These are phyloP conservation scores for Solanum etuberosum DNA, from an alignment of 257 asterid species.

Conservation along the genomic window DNA sequence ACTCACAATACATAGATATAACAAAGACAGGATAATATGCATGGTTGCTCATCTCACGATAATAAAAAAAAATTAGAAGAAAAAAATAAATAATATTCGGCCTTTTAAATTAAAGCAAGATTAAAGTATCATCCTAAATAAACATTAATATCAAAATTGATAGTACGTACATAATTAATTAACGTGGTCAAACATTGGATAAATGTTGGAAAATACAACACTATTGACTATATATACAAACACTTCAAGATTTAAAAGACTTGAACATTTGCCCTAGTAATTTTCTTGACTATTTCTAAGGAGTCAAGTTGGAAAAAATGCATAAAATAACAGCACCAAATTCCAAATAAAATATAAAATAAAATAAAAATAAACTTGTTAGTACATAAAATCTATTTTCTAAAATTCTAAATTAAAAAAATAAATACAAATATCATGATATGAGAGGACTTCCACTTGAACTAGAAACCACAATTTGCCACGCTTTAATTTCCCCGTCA, in stretches of 20 bases:
- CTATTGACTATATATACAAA: background rate
- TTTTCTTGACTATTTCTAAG: background rate
- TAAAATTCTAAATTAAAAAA: background rate
- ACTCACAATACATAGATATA: background rate
- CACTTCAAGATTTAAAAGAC: background rate
- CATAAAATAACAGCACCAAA: background rate
- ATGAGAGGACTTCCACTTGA: background rate
- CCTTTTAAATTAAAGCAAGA: background rate
- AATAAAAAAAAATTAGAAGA: too few relatives aligned
- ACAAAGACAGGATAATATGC: too few relatives aligned
- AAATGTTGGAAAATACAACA: background rate
- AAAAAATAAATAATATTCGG: too few relatives aligned
- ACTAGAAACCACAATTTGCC: slow-evolving; percentile 37
- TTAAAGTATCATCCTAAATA: too few relatives aligned
- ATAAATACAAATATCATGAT: background rate
- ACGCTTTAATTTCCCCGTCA: slow-evolving; percentile 74
- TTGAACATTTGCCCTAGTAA: background rate
- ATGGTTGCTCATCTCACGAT: background rate
- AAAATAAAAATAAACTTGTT: background rate
- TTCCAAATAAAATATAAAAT: background rate
- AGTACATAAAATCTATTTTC: background rate
- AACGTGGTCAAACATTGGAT: background rate
- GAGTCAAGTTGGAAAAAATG: background rate
- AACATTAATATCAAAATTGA: background rate
- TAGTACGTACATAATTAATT: background rate